phyloP scores from a whole-genome alignment of 768 basidiomycete species.

The Boletus reticulatus region DNA sequence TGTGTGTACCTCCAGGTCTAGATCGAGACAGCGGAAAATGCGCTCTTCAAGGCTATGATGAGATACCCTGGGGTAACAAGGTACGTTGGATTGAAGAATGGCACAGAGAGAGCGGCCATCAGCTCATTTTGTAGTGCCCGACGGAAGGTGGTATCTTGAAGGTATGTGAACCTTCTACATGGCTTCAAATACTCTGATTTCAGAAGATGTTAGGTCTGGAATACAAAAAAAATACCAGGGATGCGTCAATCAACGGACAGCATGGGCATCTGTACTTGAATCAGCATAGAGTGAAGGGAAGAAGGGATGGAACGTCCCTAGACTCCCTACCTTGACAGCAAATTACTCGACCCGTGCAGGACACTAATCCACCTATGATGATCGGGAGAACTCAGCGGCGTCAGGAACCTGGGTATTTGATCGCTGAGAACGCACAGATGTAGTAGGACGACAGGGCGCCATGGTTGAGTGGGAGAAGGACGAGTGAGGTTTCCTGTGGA shows the following conservation, averaged over 20 bases:
- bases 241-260: constrained; percentile 40
- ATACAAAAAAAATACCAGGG: constrained; percentile 36
- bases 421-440: too few relatives aligned
- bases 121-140: constrained; percentile 23
- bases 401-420: constrained; percentile 32
- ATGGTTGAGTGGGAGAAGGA: too few relatives aligned
- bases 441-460: too few relatives aligned
- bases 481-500: too few relatives aligned
- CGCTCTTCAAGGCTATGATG: constrained; percentile 20
- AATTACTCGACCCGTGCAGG: constrained; percentile 18
- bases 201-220: too few relatives aligned
- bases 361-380: constrained; percentile 31
- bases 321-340: constrained; percentile 42
- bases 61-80: constrained; percentile 32
- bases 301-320: constrained; percentile 37
- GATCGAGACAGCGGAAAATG: constrained; percentile 37
- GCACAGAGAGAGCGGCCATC: constrained; percentile 12
- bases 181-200: too few relatives aligned
- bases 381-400: constrained; percentile 34
- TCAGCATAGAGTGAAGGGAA: constrained; percentile 28
- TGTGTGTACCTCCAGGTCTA: constrained; percentile 29
- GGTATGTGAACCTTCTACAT: too few relatives aligned
- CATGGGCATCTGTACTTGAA: constrained; percentile 1
- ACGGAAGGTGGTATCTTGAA: too few relatives aligned
- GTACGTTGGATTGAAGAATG: constrained; percentile 13